These are phyloP conservation scores for Botryotinia convoluta DNA, from an alignment of 2,329 filamentous ascomycete species.

Conservation along the genomic window DNA sequence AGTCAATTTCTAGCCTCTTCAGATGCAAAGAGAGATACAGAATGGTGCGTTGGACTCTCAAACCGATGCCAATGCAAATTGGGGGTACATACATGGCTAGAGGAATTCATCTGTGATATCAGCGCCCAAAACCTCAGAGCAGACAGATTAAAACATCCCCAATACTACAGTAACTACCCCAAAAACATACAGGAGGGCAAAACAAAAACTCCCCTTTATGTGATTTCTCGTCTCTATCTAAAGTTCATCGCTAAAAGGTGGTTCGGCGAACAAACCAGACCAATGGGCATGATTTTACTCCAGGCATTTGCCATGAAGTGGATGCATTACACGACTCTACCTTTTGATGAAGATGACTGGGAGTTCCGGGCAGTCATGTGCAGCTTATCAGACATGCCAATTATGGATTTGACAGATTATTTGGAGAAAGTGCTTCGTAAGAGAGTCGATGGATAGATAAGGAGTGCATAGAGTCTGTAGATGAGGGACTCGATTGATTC, in stretches of 20 bases:
- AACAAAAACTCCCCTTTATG: background rate
- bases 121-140: background rate
- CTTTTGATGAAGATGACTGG: slow-evolving; percentile 3
- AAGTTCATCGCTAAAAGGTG: background rate
- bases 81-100: background rate
- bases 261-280: background rate
- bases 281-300: background rate
- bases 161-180: background rate
- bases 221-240: background rate
- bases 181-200: background rate
- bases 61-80: background rate
- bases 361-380: background rate
- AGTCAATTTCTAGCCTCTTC: background rate
- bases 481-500: background rate
- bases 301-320: background rate
- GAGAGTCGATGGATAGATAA: background rate
- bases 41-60: background rate
- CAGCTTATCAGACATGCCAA: background rate
- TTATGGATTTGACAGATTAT: background rate
- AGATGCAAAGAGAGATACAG: background rate
- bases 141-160: background rate
- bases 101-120: background rate
- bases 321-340: background rate
- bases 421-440: background rate
- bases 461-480: background rate